These are phyloP conservation scores for Asparagopsis taxiformis DNA, from an alignment of 31 red algal genomes.

Conservation along the genomic window DNA sequence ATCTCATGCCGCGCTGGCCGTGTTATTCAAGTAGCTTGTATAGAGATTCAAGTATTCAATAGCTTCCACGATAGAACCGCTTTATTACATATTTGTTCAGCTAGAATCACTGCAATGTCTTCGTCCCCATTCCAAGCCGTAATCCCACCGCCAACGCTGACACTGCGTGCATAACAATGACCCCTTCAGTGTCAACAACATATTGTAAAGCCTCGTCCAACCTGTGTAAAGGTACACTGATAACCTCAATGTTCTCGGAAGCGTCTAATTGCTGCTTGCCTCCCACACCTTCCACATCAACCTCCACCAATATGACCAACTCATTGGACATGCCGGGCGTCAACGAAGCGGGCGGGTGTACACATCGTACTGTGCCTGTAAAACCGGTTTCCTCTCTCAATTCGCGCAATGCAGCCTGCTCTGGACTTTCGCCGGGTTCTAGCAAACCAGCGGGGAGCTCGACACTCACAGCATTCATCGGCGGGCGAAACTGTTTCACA, in stretches of 20 bases:
- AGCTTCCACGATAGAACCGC: neutral
- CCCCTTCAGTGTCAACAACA: conserved; percentile 40
- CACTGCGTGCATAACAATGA: conserved; percentile 53
- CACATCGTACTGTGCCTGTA: conserved; percentile 24
- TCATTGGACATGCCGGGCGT: conserved; percentile 61
- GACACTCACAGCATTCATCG: conserved; percentile 43
- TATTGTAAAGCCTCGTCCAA: conserved; percentile 52
- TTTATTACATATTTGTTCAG: no score
- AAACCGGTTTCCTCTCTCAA: conserved; percentile 82
- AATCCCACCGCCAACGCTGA: conserved; percentile 43
- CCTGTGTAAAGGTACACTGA: conserved; percentile 58
- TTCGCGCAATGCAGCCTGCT: conserved; percentile 68
- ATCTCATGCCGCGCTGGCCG: no score
- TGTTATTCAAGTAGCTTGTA: no score
- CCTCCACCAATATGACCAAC: conserved; percentile 51
- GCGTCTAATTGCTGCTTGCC: conserved; percentile 45
- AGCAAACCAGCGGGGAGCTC: conserved; percentile 84
- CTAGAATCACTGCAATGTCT: neutral
- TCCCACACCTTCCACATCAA: conserved; percentile 48
- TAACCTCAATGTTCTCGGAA: conserved; percentile 72
- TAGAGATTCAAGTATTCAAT: neutral
- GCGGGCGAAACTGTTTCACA: conserved; percentile 79
- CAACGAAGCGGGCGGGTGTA: conserved; percentile 32
- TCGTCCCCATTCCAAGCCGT: conserved; percentile 23
- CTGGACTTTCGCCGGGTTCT: conserved; percentile 51